A percentile compares a stretch with the other conserved stretches of the same genome.
phyloP scores from a whole-genome alignment of 2,329 filamentous ascomycete species.

The Epichloe coenophiala region DNA sequence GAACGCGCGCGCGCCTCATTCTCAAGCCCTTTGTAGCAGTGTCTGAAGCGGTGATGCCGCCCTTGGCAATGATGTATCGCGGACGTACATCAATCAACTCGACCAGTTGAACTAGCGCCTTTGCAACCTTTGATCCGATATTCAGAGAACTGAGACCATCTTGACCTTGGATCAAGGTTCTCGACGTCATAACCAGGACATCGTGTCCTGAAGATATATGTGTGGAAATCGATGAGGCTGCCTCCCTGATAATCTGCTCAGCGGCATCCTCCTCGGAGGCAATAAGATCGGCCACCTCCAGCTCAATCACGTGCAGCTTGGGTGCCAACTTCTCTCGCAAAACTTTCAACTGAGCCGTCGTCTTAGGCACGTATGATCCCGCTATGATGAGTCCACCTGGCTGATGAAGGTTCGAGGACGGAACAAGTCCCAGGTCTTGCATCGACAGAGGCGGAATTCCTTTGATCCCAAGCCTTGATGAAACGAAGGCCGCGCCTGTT shows the following conservation, averaged over 20 bases:
- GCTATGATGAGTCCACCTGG: slow-evolving; percentile 38
- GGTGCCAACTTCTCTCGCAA: slow-evolving; percentile 24
- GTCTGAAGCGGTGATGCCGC: slow-evolving; percentile 46
- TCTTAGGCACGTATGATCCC: slow-evolving; percentile 44
- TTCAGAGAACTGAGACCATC: slow-evolving; percentile 34
- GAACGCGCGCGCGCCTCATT: slow-evolving; percentile 36
- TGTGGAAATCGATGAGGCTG: slow-evolving; percentile 12
- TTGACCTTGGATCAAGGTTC: slow-evolving; percentile 29
- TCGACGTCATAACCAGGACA: slow-evolving; percentile 44
- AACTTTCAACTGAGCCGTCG: slow-evolving; percentile 36
- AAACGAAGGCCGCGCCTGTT: slow-evolving; percentile 27
- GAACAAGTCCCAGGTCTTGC: slow-evolving; percentile 22
- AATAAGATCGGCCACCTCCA: slow-evolving; percentile 24
- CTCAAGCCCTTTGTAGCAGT: slow-evolving; percentile 40
- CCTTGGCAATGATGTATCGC: slow-evolving; percentile 44
- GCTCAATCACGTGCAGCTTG: slow-evolving; percentile 30
- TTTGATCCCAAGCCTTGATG: slow-evolving; percentile 34
- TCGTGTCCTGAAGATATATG: slow-evolving; percentile 30
- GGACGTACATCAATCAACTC: slow-evolving; percentile 30
- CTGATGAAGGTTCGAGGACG: neutral
- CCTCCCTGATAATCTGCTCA: slow-evolving; percentile 16
- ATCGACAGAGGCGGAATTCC: slow-evolving; percentile 34
- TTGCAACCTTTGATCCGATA: slow-evolving; percentile 38
- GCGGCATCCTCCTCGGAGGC: slow-evolving; percentile 18
- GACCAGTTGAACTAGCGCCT: slow-evolving; percentile 35